Percentiles rank a stretch among this genome's conserved stretches.
phyloP scores from a whole-genome alignment of 139 green algal species.

The Nannochloris sp. region DNA sequence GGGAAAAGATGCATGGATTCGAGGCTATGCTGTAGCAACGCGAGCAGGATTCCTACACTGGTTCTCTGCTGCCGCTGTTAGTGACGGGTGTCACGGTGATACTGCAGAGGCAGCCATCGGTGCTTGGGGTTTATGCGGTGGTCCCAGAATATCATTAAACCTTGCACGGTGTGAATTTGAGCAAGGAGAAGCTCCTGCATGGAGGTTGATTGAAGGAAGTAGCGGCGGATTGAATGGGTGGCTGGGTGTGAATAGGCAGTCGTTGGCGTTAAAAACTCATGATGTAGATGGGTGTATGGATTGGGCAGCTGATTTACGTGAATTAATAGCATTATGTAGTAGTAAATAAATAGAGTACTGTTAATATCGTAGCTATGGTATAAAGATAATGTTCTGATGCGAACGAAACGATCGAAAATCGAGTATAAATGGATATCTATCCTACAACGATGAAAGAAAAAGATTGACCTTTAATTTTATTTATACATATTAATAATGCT shows the following conservation, averaged over 20 bases:
- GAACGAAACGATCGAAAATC: too few species aligned
- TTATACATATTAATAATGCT: too few species aligned
- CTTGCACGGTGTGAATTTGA: constrained; percentile 41
- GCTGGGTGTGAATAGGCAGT: constrained; percentile 13
- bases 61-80: constrained; percentile 18
- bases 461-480: too few species aligned
- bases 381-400: too few species aligned
- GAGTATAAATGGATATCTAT: too few species aligned
- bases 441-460: too few species aligned
- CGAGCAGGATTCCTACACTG: constrained; percentile 56
- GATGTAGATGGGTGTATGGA: constrained; percentile 21
- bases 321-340: background rate
- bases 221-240: constrained; percentile 17
- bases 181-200: constrained; percentile 45
- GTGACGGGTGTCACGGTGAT: too few species aligned
- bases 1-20: constrained; percentile 31
- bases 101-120: background rate
- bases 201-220: constrained; percentile 47
- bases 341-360: background rate
- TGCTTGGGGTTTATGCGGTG: background rate
- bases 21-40: constrained; percentile 59
- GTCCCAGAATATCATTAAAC: constrained; percentile 26
- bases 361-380: background rate
- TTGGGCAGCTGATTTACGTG: constrained; percentile 16
- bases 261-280: constrained; percentile 28